These are phyloP conservation scores for Trichopus zeylanicus DNA, from an alignment of 116 monocot genomes.

Conservation along the genomic window DNA sequence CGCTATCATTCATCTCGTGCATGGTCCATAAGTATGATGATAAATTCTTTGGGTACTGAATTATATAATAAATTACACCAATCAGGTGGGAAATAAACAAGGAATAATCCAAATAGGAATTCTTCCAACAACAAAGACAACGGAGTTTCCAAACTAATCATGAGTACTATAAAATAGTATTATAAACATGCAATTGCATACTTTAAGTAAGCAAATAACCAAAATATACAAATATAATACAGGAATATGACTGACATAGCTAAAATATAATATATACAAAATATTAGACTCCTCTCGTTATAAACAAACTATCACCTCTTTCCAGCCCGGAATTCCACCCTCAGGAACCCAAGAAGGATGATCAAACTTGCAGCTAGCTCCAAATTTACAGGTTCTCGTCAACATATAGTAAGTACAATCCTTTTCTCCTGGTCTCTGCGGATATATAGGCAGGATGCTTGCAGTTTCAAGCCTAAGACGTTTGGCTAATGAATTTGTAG, in stretches of 20 bases:
- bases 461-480: conserved; percentile 73
- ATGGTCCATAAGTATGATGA: no score
- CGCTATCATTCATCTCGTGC: no score
- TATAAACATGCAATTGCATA: no score
- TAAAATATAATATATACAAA: conserved; percentile 8
- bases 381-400: conserved; percentile 96
- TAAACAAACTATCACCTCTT: conserved; percentile 79
- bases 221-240: neutral
- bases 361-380: conserved; percentile 87
- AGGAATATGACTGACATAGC: neutral
- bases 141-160: no score
- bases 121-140: no score
- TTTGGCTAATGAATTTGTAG: conserved; percentile 75
- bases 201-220: neutral
- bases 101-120: no score
- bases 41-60: no score
- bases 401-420: conserved; percentile 96
- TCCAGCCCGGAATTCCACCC: conserved; percentile 96
- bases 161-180: no score
- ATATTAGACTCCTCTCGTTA: conserved; percentile 10
- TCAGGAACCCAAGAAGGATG: conserved; percentile 97
- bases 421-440: conserved; percentile 87
- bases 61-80: no score
- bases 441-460: conserved; percentile 86
- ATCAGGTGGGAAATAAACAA: no score